Percentiles rank a stretch among this genome's conserved stretches.
phyloP scores from a whole-genome alignment of 805 yeast genomes.

The Candida boidinii region DNA sequence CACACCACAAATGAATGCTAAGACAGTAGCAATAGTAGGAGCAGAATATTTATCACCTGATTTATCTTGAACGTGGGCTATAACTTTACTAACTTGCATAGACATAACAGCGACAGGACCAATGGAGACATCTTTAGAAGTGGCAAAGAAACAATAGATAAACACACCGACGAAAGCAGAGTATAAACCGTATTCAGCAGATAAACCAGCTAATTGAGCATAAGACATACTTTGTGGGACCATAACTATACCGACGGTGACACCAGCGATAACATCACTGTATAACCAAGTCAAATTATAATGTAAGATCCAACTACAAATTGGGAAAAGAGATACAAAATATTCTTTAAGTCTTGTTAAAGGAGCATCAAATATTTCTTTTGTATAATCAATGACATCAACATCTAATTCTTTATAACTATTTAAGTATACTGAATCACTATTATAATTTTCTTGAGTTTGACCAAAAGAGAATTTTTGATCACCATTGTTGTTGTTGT shows the following conservation, averaged over 20 bases:
- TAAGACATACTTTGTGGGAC: slow-evolving; percentile 97
- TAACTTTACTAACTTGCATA: slow-evolving; percentile 69
- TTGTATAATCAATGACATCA: slow-evolving; percentile 17
- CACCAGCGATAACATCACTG: slow-evolving; percentile 83
- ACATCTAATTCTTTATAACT: slow-evolving; percentile 20
- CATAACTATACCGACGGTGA: slow-evolving; percentile 86
- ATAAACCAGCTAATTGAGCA: slow-evolving; percentile 76
- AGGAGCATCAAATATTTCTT: slow-evolving; percentile 29
- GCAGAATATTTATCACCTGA: slow-evolving; percentile 33
- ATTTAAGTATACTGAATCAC: too few relatives aligned
- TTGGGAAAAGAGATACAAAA: slow-evolving; percentile 63
- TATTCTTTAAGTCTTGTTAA: slow-evolving; percentile 34
- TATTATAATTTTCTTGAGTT: too few relatives aligned
- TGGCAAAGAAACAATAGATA: slow-evolving; percentile 84
- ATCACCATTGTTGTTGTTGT: too few relatives aligned
- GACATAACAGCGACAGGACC: slow-evolving; percentile 98
- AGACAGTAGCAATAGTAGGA: slow-evolving; percentile 70
- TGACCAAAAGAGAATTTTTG: too few relatives aligned
- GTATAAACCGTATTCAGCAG: slow-evolving; percentile 81
- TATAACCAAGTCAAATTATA: slow-evolving; percentile 75
- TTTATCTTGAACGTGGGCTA: slow-evolving; percentile 50
- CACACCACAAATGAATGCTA: slow-evolving; percentile 78
- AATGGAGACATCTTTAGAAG: slow-evolving; percentile 90
- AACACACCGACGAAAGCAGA: slow-evolving; percentile 89
- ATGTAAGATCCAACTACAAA: slow-evolving; percentile 74